Conservation (phyloP, 1,284 basidiomycete species). For the Cryptococcus amylolentus region DNA sequence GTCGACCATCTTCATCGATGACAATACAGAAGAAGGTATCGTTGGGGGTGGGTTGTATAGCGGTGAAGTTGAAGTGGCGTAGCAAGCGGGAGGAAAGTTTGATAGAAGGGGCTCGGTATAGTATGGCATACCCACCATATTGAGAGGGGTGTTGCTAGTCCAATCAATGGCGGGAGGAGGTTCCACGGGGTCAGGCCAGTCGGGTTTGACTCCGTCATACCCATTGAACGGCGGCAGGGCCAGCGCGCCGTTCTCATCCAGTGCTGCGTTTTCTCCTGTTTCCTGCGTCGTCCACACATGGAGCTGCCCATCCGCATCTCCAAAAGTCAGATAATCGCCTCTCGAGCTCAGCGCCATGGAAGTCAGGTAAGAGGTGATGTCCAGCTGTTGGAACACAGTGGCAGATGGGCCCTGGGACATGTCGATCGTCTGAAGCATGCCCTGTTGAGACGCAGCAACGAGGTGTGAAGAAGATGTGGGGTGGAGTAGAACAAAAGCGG, state of each 20-base stretch:
- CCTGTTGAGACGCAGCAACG: slow-evolving; percentile 75
- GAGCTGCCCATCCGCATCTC: slow-evolving; percentile 79
- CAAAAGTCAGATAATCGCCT: slow-evolving; percentile 87
- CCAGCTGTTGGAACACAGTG: slow-evolving; percentile 54
- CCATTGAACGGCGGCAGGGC: slow-evolving; percentile 71
- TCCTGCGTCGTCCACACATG: slow-evolving; percentile 76
- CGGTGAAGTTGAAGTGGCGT: slow-evolving; percentile 49
- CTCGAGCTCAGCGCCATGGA: slow-evolving; percentile 79
- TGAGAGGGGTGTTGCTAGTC: slow-evolving; percentile 80
- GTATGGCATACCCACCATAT: slow-evolving; percentile 82
- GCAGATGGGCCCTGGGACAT: slow-evolving; percentile 62
- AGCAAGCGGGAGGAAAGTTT: slow-evolving; percentile 58
- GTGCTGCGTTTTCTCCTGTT: slow-evolving; percentile 56
- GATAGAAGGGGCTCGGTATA: slow-evolving; percentile 77
- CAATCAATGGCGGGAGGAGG: slow-evolving; percentile 70
- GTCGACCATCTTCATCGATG: slow-evolving; percentile 78
- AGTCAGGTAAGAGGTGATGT: slow-evolving; percentile 67
- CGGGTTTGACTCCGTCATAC: slow-evolving; percentile 72
- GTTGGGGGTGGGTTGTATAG: slow-evolving; percentile 60
- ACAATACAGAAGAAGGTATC: slow-evolving; percentile 73
- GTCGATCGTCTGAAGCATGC: slow-evolving; percentile 87
- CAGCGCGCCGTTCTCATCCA: slow-evolving; percentile 35
- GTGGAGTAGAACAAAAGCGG: slow-evolving; percentile 78
- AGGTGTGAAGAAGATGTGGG: slow-evolving; percentile 76
- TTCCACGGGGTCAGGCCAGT: slow-evolving; percentile 76